These are phyloP conservation scores for Arthonia radiata DNA, from an alignment of 495 filamentous ascomycete species.

Conservation along the genomic window DNA sequence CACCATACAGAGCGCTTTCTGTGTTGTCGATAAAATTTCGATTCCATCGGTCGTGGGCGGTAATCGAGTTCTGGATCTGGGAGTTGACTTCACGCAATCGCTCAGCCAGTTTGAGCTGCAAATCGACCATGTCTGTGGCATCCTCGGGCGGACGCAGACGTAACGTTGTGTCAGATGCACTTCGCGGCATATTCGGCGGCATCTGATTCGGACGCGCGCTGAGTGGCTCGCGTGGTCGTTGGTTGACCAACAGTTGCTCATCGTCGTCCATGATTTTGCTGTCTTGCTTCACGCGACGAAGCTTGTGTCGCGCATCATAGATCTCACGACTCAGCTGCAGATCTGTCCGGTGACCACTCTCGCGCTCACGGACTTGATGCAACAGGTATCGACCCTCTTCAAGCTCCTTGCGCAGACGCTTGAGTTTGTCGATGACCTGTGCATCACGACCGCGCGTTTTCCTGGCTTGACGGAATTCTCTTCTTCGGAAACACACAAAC, in stretches of 20 bases:
- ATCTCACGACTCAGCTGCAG: constrained; percentile 46
- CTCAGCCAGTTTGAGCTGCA: too few species aligned
- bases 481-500: constrained; percentile 92
- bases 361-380: constrained; percentile 48
- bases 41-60: too few species aligned
- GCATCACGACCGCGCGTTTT: constrained; percentile 88
- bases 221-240: too few species aligned
- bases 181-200: too few species aligned
- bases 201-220: too few species aligned
- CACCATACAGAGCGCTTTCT: too few species aligned
- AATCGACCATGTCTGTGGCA: too few species aligned
- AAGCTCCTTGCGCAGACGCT: constrained; percentile 70
- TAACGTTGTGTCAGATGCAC: too few species aligned
- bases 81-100: too few species aligned
- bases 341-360: constrained; percentile 51
- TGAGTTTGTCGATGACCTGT: constrained; percentile 81
- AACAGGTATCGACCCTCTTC: constrained; percentile 72
- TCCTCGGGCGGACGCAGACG: too few species aligned
- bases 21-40: too few species aligned
- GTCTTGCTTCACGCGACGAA: constrained; percentile 52
- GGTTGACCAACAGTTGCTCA: constrained; percentile 72
- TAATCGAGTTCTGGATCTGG: too few species aligned
- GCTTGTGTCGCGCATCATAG: constrained; percentile 52
- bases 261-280: constrained; percentile 78
- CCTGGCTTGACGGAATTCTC: constrained; percentile 78